These are phyloP conservation scores for Gloeostereum incarnatum DNA, from an alignment of 768 basidiomycete species.

Conservation along the genomic window DNA sequence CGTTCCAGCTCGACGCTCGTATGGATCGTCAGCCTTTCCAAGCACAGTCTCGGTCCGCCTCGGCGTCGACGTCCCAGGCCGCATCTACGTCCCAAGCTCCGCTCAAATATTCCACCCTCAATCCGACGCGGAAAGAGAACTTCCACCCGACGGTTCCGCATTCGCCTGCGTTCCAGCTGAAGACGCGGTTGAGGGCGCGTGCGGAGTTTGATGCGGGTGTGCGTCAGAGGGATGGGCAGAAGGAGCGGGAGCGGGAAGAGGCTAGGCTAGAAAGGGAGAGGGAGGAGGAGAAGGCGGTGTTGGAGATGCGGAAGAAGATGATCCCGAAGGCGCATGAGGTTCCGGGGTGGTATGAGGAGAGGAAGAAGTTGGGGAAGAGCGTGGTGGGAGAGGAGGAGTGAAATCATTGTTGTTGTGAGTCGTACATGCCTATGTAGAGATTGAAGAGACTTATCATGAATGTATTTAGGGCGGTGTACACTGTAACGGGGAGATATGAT, in stretches of 20 bases:
- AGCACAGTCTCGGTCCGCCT: too few relatives aligned
- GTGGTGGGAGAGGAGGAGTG: slow-evolving; percentile 16
- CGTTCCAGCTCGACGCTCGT: too few relatives aligned
- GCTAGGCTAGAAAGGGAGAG: slow-evolving; percentile 34
- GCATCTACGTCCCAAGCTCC: too few relatives aligned
- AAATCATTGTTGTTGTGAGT: too few relatives aligned
- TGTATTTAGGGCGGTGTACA: too few relatives aligned
- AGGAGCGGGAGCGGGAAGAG: slow-evolving; percentile 37
- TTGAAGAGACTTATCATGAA: too few relatives aligned
- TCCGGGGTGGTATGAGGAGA: slow-evolving; percentile 72
- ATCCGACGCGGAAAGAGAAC: slow-evolving; percentile 36
- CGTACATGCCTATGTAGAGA: too few relatives aligned
- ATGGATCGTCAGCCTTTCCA: too few relatives aligned
- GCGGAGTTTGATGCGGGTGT: slow-evolving; percentile 54
- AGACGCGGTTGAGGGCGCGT: slow-evolving; percentile 49
- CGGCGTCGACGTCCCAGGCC: too few relatives aligned
- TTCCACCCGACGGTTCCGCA: slow-evolving; percentile 38
- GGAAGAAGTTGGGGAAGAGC: slow-evolving; percentile 57
- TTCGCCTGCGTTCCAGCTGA: slow-evolving; percentile 41
- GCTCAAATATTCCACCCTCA: too few relatives aligned
- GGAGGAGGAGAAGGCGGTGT: slow-evolving; percentile 52
- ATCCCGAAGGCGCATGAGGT: slow-evolving; percentile 64
- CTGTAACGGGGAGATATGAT: too few relatives aligned
- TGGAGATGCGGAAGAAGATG: slow-evolving; percentile 51
- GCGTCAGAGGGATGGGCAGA: slow-evolving; percentile 45